Base-by-base conservation (phyloP, 192 early-diverging fungal genomes). In the Rhizophagus prolifer region DNA sequence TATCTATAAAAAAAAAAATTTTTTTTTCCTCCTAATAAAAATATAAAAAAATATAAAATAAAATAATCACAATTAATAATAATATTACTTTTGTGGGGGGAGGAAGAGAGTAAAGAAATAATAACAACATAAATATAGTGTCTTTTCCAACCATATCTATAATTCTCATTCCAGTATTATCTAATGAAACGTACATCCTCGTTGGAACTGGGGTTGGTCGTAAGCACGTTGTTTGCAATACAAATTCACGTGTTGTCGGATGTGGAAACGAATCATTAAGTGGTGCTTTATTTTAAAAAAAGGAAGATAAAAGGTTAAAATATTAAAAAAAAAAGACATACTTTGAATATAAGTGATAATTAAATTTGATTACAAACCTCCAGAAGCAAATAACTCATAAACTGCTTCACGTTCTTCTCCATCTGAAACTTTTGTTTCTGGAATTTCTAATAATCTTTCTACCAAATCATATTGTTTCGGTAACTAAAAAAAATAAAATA, bases 381-480 rank as follows among this genome's bases (percentile, higher is more conserved):
- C 89, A 69, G 81, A 81, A n/a, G 80, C 82, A 61, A 91, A 87
- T 12, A 92, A 78, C 26, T 87, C 82, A 47, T 87, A 90, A 14
- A 91, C 87, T 36, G 80, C 71, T 30, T 86, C 82, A 16, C 91
- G 80, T 50, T 92, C 91, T 54, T 74, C 64, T 9, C 86, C 88
- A 71, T 87, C 86, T 34, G 76, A 50, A 28, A 88, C 82, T 8
- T 73, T 44, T 7, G 85, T 75, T 34, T 90, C 82, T 16, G 80
- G 34, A 16, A 66, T 59, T 2, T 80, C 75, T 54, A 92, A 10
- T 34, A 92, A 72, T 41, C 84, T 77, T 44, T 89, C 85, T 3
- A 93, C 89, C 5, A 91, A 71, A 14, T 79, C 72, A 66, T 87
- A 81, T 67, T 92, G 92, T 44, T 81, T 81, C 34, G 92, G 92